Evolutionary conservation across 2,329 filamentous ascomycete species (phyloP).

Genomic region (Fusarium redolens): DNA sequence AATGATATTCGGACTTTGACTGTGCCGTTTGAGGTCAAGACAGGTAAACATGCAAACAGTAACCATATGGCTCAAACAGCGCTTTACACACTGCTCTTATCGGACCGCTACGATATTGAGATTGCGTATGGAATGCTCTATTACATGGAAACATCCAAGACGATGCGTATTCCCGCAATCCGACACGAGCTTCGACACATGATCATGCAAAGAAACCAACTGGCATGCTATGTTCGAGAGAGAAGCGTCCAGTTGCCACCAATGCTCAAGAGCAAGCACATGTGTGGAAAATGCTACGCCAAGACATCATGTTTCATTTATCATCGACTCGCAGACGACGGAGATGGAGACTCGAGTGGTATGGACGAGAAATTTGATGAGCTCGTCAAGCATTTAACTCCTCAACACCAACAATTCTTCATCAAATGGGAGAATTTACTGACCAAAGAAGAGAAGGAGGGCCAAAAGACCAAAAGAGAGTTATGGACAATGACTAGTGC

Average conservation of each 20-base stretch:
- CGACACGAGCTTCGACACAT: constrained; percentile 92
- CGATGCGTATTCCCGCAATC: constrained; percentile 84
- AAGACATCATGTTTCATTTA: constrained; percentile 93
- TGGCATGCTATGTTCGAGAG: constrained; percentile 87
- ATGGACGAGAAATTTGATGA: constrained; percentile 86
- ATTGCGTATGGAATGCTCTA: constrained; percentile 92
- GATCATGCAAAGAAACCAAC: constrained; percentile 93
- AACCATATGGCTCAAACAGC: constrained; percentile 94
- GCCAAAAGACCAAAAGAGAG: constrained; percentile 87
- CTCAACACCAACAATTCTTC: constrained; percentile 84
- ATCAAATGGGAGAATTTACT: constrained; percentile 93
- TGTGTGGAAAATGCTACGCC: constrained; percentile 90
- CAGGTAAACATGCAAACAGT: constrained; percentile 83
- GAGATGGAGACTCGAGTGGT: constrained; percentile 82
- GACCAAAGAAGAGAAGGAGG: constrained; percentile 93
- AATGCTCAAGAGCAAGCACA: constrained; percentile 84
- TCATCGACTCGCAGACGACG: constrained; percentile 88
- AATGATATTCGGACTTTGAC: constrained; percentile 76
- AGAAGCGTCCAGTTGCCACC: constrained; percentile 82
- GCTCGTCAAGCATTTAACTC: constrained; percentile 79
- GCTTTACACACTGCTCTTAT: constrained; percentile 90
- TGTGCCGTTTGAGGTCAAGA: constrained; percentile 95
- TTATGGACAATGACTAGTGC: constrained; percentile 95
- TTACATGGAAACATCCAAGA: constrained; percentile 92
- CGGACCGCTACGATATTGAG: constrained; percentile 94